A percentile compares a stretch with the other conserved stretches of the same genome.
Evolutionary conservation across 441 rosid genomes (phyloP).

Genomic region (Euphorbia corollata): DNA sequence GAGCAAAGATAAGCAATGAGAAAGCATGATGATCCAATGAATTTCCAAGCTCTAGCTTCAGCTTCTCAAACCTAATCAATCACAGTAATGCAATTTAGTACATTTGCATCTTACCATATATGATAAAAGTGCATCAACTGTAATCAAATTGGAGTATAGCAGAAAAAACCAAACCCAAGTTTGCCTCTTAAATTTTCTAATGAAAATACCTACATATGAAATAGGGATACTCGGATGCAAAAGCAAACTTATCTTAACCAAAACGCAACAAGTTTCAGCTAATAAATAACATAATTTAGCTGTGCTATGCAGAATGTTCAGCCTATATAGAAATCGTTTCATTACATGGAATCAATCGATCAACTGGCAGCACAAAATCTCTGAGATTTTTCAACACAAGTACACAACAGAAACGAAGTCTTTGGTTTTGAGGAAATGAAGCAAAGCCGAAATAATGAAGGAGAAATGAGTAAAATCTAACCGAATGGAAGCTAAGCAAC

Average conservation of each 20-base stretch:
- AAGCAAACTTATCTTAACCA: not conserved
- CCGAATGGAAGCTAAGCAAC: too few relatives aligned
- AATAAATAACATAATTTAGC: not conserved
- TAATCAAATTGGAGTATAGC: not conserved
- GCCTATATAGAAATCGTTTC: not conserved
- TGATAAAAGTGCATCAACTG: not conserved
- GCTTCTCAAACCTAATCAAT: slow-evolving; percentile 10
- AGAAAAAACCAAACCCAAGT: not conserved
- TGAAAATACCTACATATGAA: too few relatives aligned
- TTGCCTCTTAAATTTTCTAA: not conserved
- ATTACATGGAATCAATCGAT: not conserved
- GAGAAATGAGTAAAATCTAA: too few relatives aligned
- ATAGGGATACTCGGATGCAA: not conserved
- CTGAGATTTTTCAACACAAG: too few relatives aligned
- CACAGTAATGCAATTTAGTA: not conserved
- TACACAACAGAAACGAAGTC: too few relatives aligned
- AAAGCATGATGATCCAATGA: slow-evolving; percentile 10
- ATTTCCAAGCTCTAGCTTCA: not conserved
- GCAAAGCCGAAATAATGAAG: too few relatives aligned
- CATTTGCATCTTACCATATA: not conserved
- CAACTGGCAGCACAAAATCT: too few relatives aligned
- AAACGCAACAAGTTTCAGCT: not conserved
- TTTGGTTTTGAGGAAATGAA: too few relatives aligned
- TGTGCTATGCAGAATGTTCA: not conserved
- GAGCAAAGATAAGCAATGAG: slow-evolving; percentile 20